Base-by-base conservation (phyloP, 169 alveolate species). In the Plasmodium knowlesi region DNA sequence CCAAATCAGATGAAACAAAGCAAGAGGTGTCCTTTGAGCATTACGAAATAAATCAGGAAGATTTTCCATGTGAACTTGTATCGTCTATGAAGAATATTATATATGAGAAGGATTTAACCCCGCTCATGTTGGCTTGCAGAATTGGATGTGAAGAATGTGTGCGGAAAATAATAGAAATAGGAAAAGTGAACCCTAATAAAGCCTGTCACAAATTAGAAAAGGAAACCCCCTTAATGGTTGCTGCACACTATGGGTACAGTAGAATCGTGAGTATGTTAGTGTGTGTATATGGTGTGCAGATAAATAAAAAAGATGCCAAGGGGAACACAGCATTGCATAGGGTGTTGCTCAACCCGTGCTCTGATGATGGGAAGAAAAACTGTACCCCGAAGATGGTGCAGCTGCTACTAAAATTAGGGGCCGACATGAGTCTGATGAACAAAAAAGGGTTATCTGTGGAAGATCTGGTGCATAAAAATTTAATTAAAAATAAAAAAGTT, bases 181-280 rank as follows among this genome's bases (percentile, higher is more conserved):
- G 96, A 6, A 93, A 95, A 72, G 93, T 94, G 41, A 83, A 83
- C 80, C 96, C 97, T 50, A 96, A 95, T 79, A 96, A 96, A 9
- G 72, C 82, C 37, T 92, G 95, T n/a, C 76, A 92, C 50, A 97
- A 95, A 70, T 78, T 88, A 76, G 92, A 70, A n/a, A 93, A 84
- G 12, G 93, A 85, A 46, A 95, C 98, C 4, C 98, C 98, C 8
- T 85, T 98, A 85, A 98, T 98, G 99, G 97, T 96, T 25, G 98
- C 98, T 0, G 98, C 97, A 4, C 95, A 94, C n/a, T 72, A 86
- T 61, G 98, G 98, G n/a, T 96, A 97, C 84, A 94, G 91, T 43
- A 43, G 91, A 71, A 83, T 96, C 9, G 97, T 97, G 14, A 92
- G 97, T 46, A 82, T 94, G 74, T 84, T 98, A 39, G 91, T 96